Percentiles rank a stretch among this genome's conserved stretches.
Conservation (phyloP, 106 monocot species). For the Dendrobium nobile region DNA sequence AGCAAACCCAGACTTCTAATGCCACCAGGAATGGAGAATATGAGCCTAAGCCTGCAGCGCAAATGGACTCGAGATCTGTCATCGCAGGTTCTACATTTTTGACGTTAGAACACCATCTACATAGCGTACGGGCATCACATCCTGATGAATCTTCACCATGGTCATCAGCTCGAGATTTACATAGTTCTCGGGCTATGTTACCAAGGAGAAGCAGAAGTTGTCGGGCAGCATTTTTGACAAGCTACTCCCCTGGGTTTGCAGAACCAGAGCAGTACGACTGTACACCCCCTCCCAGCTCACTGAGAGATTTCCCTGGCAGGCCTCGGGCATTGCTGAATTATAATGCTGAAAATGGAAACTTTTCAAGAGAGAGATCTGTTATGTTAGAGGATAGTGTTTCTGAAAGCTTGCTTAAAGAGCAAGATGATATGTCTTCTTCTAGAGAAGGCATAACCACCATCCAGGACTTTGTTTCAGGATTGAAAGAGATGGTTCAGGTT, state of each 20-base stretch:
- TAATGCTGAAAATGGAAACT: constrained; percentile 26
- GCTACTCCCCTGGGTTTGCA: constrained; percentile 11
- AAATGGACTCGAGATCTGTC: constrained; percentile 11
- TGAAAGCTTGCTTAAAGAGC: constrained; percentile 8
- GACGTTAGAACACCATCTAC: constrained; percentile 68
- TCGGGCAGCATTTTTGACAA: constrained; percentile 20
- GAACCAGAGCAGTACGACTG: constrained; percentile 29
- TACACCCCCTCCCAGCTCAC: constrained; percentile 61
- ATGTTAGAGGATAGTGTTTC: constrained; percentile 25
- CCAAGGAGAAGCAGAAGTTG: constrained; percentile 80
- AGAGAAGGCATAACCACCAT: constrained; percentile 44
- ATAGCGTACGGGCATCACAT: constrained; percentile 33
- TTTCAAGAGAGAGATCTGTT: constrained; percentile 28
- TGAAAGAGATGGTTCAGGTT: constrained; percentile 66
- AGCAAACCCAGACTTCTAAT: constrained; percentile 2
- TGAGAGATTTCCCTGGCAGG: constrained; percentile 51
- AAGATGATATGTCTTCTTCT: constrained; percentile 15
- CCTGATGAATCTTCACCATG: constrained; percentile 24
- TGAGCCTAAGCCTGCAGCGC: neutral
- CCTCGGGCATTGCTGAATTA: constrained; percentile 36
- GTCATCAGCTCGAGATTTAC: constrained; percentile 16
- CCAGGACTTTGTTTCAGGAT: constrained; percentile 46
- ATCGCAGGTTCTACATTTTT: constrained; percentile 19
- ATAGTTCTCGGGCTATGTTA: constrained; percentile 19
- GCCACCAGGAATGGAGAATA: constrained; percentile 4